Percentiles rank a stretch among this genome's conserved stretches.
phyloP scores from a whole-genome alignment of 768 basidiomycete genomes.

The Mycena rosella region DNA sequence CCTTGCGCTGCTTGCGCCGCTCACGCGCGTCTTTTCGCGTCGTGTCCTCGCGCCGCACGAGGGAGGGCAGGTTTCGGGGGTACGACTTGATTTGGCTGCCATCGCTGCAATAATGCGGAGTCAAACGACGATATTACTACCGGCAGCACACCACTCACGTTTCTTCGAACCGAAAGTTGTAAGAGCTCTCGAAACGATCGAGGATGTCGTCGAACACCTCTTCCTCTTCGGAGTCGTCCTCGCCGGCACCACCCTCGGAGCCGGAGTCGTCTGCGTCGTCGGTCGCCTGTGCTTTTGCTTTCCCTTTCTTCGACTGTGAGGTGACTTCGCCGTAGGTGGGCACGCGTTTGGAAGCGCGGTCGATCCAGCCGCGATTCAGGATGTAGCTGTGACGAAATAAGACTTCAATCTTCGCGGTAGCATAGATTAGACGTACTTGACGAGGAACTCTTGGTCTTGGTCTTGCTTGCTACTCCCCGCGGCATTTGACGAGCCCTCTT shows the following conservation, averaged over 20 bases:
- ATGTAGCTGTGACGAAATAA: constrained; percentile 77
- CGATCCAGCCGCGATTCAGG: constrained; percentile 97
- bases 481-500: constrained; percentile 45
- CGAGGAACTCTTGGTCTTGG: constrained; percentile 87
- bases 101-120: constrained; percentile 59
- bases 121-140: constrained; percentile 1
- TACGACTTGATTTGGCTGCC: constrained; percentile 76
- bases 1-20: constrained; percentile 81
- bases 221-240: constrained; percentile 62
- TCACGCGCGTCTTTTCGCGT: constrained; percentile 89
- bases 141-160: constrained; percentile 67
- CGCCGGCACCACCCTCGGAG: constrained; percentile 41
- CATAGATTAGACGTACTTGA: constrained; percentile 72
- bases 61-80: constrained; percentile 77
- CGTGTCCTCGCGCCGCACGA: constrained; percentile 79
- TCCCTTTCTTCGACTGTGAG: constrained; percentile 46
- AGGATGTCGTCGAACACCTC: constrained; percentile 91
- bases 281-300: constrained; percentile 46
- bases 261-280: constrained; percentile 40
- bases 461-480: constrained; percentile 59
- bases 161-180: constrained; percentile 99
- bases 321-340: constrained; percentile 92
- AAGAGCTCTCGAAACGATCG: constrained; percentile 94
- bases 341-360: constrained; percentile 75
- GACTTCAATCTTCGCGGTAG: constrained; percentile 4